Evolutionary conservation across 768 basidiomycete species (phyloP).

Genomic region (Pholiota conissans): DNA sequence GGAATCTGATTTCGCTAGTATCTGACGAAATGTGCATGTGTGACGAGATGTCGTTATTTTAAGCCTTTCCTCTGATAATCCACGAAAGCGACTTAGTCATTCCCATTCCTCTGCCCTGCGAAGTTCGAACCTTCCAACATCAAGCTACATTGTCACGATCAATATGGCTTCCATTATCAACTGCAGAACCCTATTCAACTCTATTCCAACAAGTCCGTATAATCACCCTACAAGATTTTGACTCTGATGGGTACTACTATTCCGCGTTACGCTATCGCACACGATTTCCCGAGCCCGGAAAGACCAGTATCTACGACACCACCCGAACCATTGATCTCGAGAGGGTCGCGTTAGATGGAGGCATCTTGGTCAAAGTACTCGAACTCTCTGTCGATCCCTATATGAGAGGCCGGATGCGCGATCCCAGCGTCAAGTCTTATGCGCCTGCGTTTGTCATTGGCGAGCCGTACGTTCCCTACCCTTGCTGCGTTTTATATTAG

Average conservation of each 20-base stretch:
- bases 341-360: slow-evolving; percentile 41
- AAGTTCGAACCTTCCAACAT: no score
- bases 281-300: slow-evolving; percentile 42
- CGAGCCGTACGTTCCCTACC: slow-evolving; percentile 33
- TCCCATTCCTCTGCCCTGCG: no score
- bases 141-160: no score
- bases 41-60: slow-evolving; percentile 42
- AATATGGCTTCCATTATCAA: slow-evolving; percentile 34
- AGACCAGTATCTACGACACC: slow-evolving; percentile 45
- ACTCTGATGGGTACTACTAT: no score
- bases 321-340: slow-evolving; percentile 51
- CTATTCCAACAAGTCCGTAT: slow-evolving; percentile 1
- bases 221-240: no score
- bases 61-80: no score
- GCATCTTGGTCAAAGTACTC: slow-evolving; percentile 51
- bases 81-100: no score
- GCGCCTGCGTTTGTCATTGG: slow-evolving; percentile 30
- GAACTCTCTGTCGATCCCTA: slow-evolving; percentile 45
- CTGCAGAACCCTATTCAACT: slow-evolving; percentile 35
- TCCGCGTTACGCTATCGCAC: no score
- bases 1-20: not conserved
- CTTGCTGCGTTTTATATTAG: no score
- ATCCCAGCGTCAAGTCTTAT: slow-evolving; percentile 26
- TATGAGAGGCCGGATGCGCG: slow-evolving; percentile 39
- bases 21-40: no score